phyloP scores from a whole-genome alignment of 257 asterid genomes.

The Osmanthus fragrans region DNA sequence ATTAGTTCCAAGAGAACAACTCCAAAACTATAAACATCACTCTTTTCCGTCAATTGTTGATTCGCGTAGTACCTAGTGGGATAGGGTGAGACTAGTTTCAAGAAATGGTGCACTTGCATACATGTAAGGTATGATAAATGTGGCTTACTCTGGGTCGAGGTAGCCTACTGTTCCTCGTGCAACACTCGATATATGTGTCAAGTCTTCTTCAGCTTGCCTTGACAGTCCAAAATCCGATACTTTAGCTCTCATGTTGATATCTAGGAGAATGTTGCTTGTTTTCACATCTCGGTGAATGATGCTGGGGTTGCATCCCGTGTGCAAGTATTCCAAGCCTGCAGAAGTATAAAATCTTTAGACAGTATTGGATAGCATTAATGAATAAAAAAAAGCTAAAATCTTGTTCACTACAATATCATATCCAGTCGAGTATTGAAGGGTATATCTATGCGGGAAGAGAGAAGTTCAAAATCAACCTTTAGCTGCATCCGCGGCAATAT shows the following conservation, averaged over 20 bases:
- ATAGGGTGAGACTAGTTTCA: not conserved
- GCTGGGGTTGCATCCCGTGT: slow-evolving; percentile 98
- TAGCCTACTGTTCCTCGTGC: slow-evolving; percentile 98
- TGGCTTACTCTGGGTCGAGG: slow-evolving; percentile 92
- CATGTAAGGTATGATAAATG: not conserved
- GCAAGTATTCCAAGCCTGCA: slow-evolving; percentile 90
- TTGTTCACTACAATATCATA: not conserved
- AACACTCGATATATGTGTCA: slow-evolving; percentile 87
- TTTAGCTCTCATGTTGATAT: slow-evolving; percentile 91
- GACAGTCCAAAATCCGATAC: slow-evolving; percentile 98
- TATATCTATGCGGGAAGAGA: not conserved
- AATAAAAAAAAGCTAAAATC: not conserved
- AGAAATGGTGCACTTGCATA: not conserved
- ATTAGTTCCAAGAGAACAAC: slow-evolving; percentile 91
- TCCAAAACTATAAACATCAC: slow-evolving; percentile 96
- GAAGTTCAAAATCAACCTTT: slow-evolving; percentile 61
- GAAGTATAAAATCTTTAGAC: not conserved
- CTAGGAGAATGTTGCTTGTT: slow-evolving; percentile 89
- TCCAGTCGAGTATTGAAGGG: no score
- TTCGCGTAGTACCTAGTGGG: slow-evolving; percentile 82
- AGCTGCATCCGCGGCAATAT: slow-evolving; percentile 93
- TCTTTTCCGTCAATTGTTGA: slow-evolving; percentile 92
- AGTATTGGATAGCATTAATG: not conserved
- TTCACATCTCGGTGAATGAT: slow-evolving; percentile 95
- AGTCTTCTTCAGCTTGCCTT: slow-evolving; percentile 95